Evolutionary conservation across 352 stramenopile genomes (phyloP).

Genomic region (Phytophthora aleatoria): DNA sequence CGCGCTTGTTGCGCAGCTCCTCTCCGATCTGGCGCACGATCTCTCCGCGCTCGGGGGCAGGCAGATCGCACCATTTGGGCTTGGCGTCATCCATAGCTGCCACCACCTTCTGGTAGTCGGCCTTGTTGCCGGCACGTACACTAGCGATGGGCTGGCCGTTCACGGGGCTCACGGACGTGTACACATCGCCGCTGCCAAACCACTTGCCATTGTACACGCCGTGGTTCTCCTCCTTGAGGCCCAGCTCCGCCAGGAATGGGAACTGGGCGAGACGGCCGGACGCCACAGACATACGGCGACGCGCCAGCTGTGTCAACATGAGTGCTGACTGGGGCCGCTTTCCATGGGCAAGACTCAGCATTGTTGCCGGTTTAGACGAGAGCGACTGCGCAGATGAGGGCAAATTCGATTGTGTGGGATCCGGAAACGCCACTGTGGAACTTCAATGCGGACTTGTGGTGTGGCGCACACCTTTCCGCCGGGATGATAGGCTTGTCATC

Average conservation of each 20-base stretch:
- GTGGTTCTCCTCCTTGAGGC: conserved; percentile 81
- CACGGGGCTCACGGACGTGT: conserved; percentile 85
- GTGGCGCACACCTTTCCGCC: conserved; percentile 11
- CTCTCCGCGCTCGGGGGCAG: conserved; percentile 88
- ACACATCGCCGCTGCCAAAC: conserved; percentile 82
- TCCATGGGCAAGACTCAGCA: conserved; percentile 31
- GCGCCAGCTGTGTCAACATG: conserved; percentile 26
- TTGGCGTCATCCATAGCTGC: conserved; percentile 86
- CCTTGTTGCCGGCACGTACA: conserved; percentile 77
- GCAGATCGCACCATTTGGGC: conserved; percentile 81
- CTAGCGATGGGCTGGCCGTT: conserved; percentile 86
- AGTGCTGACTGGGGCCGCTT: conserved; percentile 18
- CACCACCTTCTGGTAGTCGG: conserved; percentile 88
- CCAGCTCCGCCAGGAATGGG: conserved; percentile 82
- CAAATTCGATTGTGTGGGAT: conserved; percentile 37
- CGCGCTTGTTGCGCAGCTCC: conserved; percentile 88
- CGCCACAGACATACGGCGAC: conserved; percentile 38
- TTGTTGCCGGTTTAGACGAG: not conserved
- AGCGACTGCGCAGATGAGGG: conserved; percentile 4
- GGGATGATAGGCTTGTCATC: conserved; percentile 23
- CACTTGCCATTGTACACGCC: conserved; percentile 89
- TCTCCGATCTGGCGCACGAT: conserved; percentile 93
- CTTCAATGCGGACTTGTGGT: conserved; percentile 20
- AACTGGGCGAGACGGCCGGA: conserved; percentile 40
- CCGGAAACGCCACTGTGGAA: conserved; percentile 15